phyloP scores from a whole-genome alignment of 257 asterid genomes.

The Prunella vulgaris region DNA sequence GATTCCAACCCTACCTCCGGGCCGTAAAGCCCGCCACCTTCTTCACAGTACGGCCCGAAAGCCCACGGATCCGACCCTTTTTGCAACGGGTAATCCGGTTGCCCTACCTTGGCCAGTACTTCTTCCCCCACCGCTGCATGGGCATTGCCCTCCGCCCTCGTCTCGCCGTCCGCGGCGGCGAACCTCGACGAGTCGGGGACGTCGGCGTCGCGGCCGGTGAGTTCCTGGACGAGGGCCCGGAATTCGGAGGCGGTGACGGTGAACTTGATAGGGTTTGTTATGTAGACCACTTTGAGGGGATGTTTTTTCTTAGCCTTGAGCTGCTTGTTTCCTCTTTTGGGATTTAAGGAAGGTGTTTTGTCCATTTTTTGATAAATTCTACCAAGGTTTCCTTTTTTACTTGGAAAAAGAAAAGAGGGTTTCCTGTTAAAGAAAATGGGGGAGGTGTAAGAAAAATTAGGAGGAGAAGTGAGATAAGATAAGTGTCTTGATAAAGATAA shows the following conservation, averaged over 20 bases:
- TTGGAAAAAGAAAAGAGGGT: background rate
- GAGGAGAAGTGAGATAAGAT: background rate
- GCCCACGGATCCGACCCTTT: conserved; percentile 26
- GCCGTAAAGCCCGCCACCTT: no score
- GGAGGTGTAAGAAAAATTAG: background rate
- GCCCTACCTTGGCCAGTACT: background rate
- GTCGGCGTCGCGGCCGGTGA: conserved; percentile 68
- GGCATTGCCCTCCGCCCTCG: conserved; percentile 3
- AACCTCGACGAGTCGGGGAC: conserved; percentile 23
- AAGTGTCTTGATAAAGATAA: background rate
- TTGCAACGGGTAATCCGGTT: background rate
- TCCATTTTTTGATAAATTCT: conserved; percentile 37
- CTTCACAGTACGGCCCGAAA: conserved; percentile 16
- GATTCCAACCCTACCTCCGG: conserved; percentile 18
- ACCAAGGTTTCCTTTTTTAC: no score
- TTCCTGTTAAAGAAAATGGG: background rate
- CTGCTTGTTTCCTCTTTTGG: conserved; percentile 28
- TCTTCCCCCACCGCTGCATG: conserved; percentile 8
- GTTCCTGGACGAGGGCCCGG: conserved; percentile 68
- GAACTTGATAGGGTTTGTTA: conserved; percentile 72
- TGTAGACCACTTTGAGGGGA: conserved; percentile 69
- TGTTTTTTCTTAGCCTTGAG: conserved; percentile 30
- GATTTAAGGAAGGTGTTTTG: conserved; percentile 26
- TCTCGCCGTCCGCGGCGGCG: background rate
- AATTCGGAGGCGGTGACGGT: conserved; percentile 56